Base-by-base conservation (phyloP, 495 filamentous ascomycete genomes). In the Aspergillus asperescens region DNA sequence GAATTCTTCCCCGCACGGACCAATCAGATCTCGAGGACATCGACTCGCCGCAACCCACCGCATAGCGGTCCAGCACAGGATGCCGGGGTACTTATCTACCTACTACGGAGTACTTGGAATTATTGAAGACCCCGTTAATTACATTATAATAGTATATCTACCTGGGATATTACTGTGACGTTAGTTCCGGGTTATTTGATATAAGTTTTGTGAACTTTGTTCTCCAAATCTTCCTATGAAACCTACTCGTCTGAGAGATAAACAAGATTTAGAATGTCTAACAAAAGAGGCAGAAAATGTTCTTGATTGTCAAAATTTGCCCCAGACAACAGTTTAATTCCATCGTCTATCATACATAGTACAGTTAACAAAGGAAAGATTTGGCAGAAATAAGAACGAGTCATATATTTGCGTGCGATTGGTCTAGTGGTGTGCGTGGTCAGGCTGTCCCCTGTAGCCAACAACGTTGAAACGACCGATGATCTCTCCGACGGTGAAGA, bases 401-500 rank as follows among this genome's bases (percentile, higher is more conserved):
- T 43, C 59, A 56, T 61, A 65, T 66, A 52, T 64, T 58, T 54
- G 52, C 52, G 52, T 65, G 57, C 50, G 64, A 52, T 61, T 57
- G 59, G 62, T 64, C 67, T 85, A 85, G 75, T 88, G 85, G 60
- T 62, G 56, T 52, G 62, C 66, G 50, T 82, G 81, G 37, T 69
- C 75, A 60, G 67, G 58, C 58, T 86, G 80, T 61, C 88, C 89
- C 67, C 82, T 77, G 77, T 97, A 99, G 55, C 93, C 93, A 62
- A 99, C 76, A 55, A 99, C 66, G 84, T 97, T 96, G 72, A 90
- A 77, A 51, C 91, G 78, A 52, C 93, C 93, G 58, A 97, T 86
- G 73, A 99, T 97, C 81, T 96, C 90, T 52, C 93, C 93, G 19
- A 99, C 81, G 15, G 90, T 91, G 81, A 97, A 99, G 80, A 99